Evolutionary conservation across 2,329 filamentous ascomycete species (phyloP), one percentile per base, ranked within the genome.

Genomic region (Phialophora expanda): DNA sequence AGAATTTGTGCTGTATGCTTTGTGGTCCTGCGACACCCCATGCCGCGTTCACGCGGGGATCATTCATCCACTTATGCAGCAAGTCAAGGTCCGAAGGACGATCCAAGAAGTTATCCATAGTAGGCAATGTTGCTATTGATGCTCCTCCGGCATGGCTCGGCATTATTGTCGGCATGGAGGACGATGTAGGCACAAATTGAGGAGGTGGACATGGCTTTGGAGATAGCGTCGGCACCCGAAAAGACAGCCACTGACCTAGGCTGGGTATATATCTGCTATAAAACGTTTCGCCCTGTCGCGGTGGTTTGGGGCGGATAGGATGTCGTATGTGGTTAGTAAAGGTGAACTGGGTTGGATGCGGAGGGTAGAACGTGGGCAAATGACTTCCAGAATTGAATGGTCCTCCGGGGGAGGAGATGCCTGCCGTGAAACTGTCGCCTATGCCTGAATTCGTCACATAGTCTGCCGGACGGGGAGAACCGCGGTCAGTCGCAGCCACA

Each of bases 331-430:
- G 86, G 75, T 92, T 88, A 1, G 91, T 93, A 68, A 90, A 88
- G 3, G 86, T 89, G 76, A 94, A 97, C 71, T 94, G 91, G 8
- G 92, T 80, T 0, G 95, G 92, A 1, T 90, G 83, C 0, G 93
- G 93, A 1, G 93, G 93, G 72, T 92, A 97, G 79, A 93, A 97
- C 0, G 93, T 97, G 1, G 94, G 93, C 2, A 97, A 82, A 76
- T 96, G 91, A 50, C 91, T 95, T 14, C 87, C 86, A 1, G 92
- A 96, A 71, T 87, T 88, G 78, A 94, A 97, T 0, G 92, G 92
- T 0, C 90, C 89, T 75, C 30, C 80, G 70, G 76, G 72, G 9
- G 74, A 75, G 22, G 70, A 56, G 20, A 72, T 57, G 9, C 68
- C 71, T 9, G 72, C 65, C 26, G 62, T 66, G 8, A 68, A 32